These are phyloP conservation scores for Hysterium pulicare DNA, from an alignment of 2,329 filamentous ascomycete genomes.

Conservation along the genomic window DNA sequence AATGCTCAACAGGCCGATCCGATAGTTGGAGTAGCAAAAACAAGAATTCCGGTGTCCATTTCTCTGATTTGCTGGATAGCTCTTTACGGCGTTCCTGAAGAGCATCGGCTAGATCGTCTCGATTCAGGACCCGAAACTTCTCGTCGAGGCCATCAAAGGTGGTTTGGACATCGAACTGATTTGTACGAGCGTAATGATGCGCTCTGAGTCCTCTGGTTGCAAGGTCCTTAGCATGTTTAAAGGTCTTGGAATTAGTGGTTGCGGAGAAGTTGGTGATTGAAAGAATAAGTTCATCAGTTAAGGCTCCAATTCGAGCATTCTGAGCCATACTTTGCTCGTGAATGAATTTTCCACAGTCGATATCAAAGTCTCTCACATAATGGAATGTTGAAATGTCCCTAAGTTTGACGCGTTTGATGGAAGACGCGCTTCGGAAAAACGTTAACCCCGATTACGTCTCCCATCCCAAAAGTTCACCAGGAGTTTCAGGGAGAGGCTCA, in stretches of 20 bases:
- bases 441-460: neutral
- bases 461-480: neutral
- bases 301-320: slow-evolving; percentile 59
- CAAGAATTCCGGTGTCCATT: slow-evolving; percentile 76
- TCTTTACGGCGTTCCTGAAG: slow-evolving; percentile 58
- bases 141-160: slow-evolving; percentile 63
- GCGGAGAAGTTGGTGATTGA: slow-evolving; percentile 54
- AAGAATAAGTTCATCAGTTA: slow-evolving; percentile 69
- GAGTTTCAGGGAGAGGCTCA: neutral
- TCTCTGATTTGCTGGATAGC: slow-evolving; percentile 53
- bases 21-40: slow-evolving; percentile 78
- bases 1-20: slow-evolving; percentile 70
- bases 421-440: neutral
- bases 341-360: too few species aligned
- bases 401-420: neutral
- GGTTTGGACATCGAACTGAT: slow-evolving; percentile 47
- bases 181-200: slow-evolving; percentile 44
- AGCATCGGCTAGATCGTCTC: slow-evolving; percentile 74
- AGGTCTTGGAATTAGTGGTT: slow-evolving; percentile 29
- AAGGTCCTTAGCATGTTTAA: slow-evolving; percentile 37
- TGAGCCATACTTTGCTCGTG: slow-evolving; percentile 61
- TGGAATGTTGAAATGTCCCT: too few species aligned
- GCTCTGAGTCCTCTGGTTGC: slow-evolving; percentile 39
- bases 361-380: too few species aligned
- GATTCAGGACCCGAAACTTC: slow-evolving; percentile 76